phyloP scores from a whole-genome alignment of 345 rosid genomes.

The Psidium guajava region DNA sequence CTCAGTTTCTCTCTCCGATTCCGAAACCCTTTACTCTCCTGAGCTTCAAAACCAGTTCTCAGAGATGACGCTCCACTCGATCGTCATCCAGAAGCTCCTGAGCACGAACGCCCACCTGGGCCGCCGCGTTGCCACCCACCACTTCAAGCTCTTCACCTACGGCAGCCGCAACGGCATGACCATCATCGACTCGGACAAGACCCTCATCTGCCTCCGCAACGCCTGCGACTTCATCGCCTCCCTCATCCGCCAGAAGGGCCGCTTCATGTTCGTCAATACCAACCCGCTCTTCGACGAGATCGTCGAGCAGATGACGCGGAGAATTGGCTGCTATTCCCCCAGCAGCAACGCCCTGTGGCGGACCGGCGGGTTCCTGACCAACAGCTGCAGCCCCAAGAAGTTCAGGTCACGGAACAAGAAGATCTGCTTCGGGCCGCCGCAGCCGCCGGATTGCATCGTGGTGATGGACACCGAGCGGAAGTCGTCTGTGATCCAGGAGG shows the following conservation, averaged over 20 bases:
- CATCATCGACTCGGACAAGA: slow-evolving; percentile 76
- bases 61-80: slow-evolving; percentile 72
- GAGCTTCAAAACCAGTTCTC: neutral
- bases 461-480: slow-evolving; percentile 82
- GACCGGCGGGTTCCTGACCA: slow-evolving; percentile 80
- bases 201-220: slow-evolving; percentile 82
- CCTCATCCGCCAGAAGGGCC: slow-evolving; percentile 46
- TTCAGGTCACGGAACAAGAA: slow-evolving; percentile 81
- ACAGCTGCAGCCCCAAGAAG: slow-evolving; percentile 87
- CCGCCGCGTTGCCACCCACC: slow-evolving; percentile 62
- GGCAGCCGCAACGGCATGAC: slow-evolving; percentile 60
- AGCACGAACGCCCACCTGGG: slow-evolving; percentile 79
- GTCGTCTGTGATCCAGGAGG: slow-evolving; percentile 75
- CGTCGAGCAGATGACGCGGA: slow-evolving; percentile 61
- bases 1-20: neutral
- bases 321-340: slow-evolving; percentile 58
- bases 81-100: slow-evolving; percentile 81
- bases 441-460: slow-evolving; percentile 84
- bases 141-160: slow-evolving; percentile 70
- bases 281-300: slow-evolving; percentile 87
- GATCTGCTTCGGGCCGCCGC: slow-evolving; percentile 72
- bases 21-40: neutral
- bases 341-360: slow-evolving; percentile 52
- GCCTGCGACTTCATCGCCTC: slow-evolving; percentile 68
- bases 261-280: slow-evolving; percentile 80